phyloP scores from a whole-genome alignment of 345 rosid species.

The Syzygium grande region DNA sequence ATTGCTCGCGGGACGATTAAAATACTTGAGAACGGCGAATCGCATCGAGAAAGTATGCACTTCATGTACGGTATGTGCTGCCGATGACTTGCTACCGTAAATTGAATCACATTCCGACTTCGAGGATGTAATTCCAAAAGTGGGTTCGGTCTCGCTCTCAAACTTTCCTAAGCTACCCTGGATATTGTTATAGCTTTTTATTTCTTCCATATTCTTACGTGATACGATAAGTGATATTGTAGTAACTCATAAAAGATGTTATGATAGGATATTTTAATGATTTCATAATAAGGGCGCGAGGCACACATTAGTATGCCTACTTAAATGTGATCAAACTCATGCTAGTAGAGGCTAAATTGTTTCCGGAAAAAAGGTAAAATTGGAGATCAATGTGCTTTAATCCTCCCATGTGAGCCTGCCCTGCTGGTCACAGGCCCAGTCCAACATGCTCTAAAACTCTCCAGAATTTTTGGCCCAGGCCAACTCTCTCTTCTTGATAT shows the following conservation, averaged over 20 bases:
- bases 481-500: not conserved
- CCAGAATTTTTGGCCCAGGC: not conserved
- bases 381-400: not conserved
- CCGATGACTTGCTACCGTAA: accelerated
- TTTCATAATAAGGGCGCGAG: not conserved
- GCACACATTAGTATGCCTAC: not conserved
- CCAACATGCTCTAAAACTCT: not conserved
- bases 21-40: not conserved
- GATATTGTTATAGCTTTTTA: not conserved
- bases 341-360: not conserved
- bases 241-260: not conserved
- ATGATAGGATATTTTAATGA: not conserved
- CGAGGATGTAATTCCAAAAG: not conserved
- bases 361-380: not conserved
- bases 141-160: not conserved
- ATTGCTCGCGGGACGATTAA: not conserved
- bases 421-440: not conserved
- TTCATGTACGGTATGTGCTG: accelerated
- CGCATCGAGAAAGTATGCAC: not conserved
- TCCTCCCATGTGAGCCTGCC: not conserved
- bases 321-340: not conserved
- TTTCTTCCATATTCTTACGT: not conserved
- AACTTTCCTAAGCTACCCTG: not conserved
- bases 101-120: not conserved
- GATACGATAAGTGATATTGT: not conserved